A percentile compares a stretch with the other conserved stretches of the same genome.
phyloP scores from a whole-genome alignment of 2,329 filamentous ascomycete species.

The Penicillium sp. region DNA sequence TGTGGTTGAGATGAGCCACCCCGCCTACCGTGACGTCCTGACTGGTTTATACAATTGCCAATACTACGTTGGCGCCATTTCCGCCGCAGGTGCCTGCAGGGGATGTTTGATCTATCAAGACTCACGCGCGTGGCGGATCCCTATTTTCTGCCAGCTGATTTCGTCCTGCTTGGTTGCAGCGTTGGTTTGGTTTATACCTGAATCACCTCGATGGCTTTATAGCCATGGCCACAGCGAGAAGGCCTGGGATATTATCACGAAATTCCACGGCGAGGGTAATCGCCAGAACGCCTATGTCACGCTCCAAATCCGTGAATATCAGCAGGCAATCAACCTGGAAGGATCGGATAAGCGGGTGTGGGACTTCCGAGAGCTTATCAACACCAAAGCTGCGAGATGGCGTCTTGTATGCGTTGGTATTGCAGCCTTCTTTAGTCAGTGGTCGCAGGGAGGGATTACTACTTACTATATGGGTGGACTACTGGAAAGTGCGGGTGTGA shows the following conservation, averaged over 20 bases:
- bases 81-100: constrained; percentile 55
- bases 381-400: constrained; percentile 49
- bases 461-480: constrained; percentile 58
- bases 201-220: constrained; percentile 6
- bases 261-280: constrained; percentile 5
- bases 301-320: constrained; percentile 3
- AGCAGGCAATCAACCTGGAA: background rate
- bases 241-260: background rate
- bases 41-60: constrained; percentile 58
- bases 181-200: constrained; percentile 3
- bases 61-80: constrained; percentile 52
- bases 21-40: constrained; percentile 59
- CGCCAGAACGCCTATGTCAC: background rate
- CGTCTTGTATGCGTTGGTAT: constrained; percentile 51
- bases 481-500: no score
- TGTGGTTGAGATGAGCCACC: constrained; percentile 43
- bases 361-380: constrained; percentile 55
- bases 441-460: constrained; percentile 28
- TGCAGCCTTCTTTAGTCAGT: constrained; percentile 55
- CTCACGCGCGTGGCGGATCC: constrained; percentile 56
- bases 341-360: constrained; percentile 4
- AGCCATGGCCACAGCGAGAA: constrained; percentile 1
- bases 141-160: constrained; percentile 53
- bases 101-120: constrained; percentile 35
- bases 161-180: no score